Conservation (phyloP, 441 rosid species). For the Pelargonium citronellum region DNA sequence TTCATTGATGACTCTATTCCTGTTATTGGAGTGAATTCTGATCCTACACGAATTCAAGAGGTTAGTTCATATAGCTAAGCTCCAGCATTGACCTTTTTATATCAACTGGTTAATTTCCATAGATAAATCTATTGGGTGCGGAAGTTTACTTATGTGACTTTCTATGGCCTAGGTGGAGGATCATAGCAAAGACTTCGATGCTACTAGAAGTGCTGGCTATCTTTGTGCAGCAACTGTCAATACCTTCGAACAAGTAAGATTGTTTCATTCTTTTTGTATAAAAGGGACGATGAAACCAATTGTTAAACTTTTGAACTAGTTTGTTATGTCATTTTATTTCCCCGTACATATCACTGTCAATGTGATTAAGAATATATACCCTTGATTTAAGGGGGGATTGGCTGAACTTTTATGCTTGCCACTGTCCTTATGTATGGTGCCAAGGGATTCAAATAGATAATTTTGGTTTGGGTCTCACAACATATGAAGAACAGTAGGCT, state of each 20-base stretch:
- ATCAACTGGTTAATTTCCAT: constrained; percentile 1
- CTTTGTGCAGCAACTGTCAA: constrained; percentile 77
- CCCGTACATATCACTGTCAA: background rate
- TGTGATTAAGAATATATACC: background rate
- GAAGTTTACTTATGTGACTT: background rate
- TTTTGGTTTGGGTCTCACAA: background rate
- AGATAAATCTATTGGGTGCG: background rate
- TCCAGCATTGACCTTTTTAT: background rate
- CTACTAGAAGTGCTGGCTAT: constrained; percentile 78
- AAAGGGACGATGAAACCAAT: background rate
- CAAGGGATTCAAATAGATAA: background rate
- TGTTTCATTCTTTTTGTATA: background rate
- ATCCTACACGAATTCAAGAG: constrained; percentile 75
- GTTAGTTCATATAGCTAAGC: constrained; percentile 29
- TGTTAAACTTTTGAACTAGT: background rate
- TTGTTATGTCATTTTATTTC: background rate
- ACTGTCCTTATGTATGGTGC: background rate
- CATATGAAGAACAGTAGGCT: too few relatives aligned
- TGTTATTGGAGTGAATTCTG: constrained; percentile 81
- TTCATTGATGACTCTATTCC: constrained; percentile 71
- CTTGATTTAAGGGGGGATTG: background rate
- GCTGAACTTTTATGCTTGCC: background rate
- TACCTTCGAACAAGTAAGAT: constrained; percentile 72
- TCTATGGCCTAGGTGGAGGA: constrained; percentile 48
- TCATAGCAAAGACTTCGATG: constrained; percentile 65